phyloP scores from a whole-genome alignment of 1,139 yeast species.

The Saccharomycopsis crataegensis region DNA sequence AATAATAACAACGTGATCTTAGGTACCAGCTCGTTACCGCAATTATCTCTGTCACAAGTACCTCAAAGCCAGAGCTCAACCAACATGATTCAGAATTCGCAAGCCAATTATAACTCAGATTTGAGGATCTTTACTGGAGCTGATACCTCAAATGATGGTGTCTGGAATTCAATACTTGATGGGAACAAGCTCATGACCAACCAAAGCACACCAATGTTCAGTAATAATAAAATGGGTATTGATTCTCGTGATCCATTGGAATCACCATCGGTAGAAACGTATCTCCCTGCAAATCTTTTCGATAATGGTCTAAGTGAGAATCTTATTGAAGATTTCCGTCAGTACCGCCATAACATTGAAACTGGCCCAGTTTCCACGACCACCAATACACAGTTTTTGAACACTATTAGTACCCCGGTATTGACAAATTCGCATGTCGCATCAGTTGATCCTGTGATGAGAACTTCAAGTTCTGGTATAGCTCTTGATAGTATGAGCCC shows the following conservation, averaged over 20 bases:
- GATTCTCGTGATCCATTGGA: neutral
- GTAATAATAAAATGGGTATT: neutral
- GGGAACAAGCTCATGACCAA: neutral
- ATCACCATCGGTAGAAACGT: conserved; percentile 7
- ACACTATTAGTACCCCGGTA: too few species aligned
- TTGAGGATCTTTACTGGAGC: neutral
- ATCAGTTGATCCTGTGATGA: too few species aligned
- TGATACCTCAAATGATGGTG: neutral
- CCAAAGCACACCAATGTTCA: neutral
- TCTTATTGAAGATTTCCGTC: conserved; percentile 9
- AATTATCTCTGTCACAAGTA: neutral
- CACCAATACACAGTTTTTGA: too few species aligned
- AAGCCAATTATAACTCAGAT: neutral
- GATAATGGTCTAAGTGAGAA: conserved; percentile 9
- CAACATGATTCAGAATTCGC: neutral
- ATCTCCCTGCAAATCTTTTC: conserved; percentile 9
- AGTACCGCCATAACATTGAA: conserved; percentile 3
- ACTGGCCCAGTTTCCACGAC: neutral
- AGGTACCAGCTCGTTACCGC: neutral
- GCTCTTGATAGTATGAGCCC: too few species aligned
- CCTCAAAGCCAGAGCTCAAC: neutral
- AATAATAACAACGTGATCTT: neutral
- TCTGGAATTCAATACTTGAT: neutral
- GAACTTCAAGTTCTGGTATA: too few species aligned
- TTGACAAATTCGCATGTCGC: too few species aligned